Percentiles rank a stretch among this genome's conserved stretches.
Evolutionary conservation across 768 basidiomycete genomes (phyloP).

Genomic region (Dentipellis fragilis): DNA sequence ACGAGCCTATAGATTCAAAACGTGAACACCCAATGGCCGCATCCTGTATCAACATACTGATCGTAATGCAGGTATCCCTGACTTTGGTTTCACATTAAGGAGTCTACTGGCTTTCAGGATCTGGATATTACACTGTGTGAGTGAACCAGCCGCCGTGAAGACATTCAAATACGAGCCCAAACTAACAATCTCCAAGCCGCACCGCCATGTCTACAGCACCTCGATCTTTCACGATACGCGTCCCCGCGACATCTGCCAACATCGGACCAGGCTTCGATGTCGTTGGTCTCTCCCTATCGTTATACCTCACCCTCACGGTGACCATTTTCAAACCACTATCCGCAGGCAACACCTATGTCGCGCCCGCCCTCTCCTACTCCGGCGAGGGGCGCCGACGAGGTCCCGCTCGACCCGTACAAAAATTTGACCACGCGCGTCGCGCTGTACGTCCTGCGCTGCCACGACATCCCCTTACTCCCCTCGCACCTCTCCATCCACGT

Average conservation of each 20-base stretch:
- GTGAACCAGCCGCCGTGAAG: neutral
- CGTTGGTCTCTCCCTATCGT: slow-evolving; percentile 91
- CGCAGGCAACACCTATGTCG: slow-evolving; percentile 13
- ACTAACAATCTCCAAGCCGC: neutral
- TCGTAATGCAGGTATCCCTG: too few species aligned
- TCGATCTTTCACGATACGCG: slow-evolving; percentile 53
- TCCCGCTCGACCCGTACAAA: slow-evolving; percentile 91
- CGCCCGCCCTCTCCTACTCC: slow-evolving; percentile 62
- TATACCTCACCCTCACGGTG: slow-evolving; percentile 71
- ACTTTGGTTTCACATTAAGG: too few species aligned
- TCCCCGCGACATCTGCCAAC: slow-evolving; percentile 98
- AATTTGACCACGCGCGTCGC: slow-evolving; percentile 96
- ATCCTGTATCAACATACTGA: too few species aligned
- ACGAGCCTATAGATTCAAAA: too few species aligned
- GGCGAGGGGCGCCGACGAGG: slow-evolving; percentile 88
- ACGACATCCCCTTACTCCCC: slow-evolving; percentile 67
- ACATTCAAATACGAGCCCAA: neutral
- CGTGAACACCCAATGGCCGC: too few species aligned
- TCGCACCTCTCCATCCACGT: slow-evolving; percentile 64
- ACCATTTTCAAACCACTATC: slow-evolving; percentile 24
- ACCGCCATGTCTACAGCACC: neutral
- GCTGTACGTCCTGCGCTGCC: slow-evolving; percentile 93
- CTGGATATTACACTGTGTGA: neutral
- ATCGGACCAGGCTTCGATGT: slow-evolving; percentile 99
- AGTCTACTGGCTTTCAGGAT: neutral